These are phyloP conservation scores for Meyerozyma carpophila DNA, from an alignment of 1,139 yeast genomes.

Conservation along the genomic window DNA sequence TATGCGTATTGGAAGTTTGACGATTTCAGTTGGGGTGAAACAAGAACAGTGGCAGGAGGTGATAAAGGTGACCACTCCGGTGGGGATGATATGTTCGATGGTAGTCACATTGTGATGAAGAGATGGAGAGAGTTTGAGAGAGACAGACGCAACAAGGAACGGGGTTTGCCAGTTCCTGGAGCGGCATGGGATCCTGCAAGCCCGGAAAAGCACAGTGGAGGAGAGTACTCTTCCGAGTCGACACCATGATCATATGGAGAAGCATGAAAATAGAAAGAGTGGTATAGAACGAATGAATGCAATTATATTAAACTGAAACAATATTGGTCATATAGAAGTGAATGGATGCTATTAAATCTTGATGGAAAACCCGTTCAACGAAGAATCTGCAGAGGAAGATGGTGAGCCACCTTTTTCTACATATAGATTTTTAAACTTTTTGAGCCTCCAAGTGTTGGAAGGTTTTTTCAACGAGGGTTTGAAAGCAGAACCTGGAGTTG, in stretches of 20 bases:
- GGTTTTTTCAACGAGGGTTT: constrained; percentile 33
- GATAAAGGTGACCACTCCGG: constrained; percentile 57
- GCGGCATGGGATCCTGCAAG: constrained; percentile 49
- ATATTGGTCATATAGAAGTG: not conserved
- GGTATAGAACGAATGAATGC: too few species aligned
- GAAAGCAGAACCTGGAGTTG: constrained; percentile 38
- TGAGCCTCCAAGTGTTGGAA: constrained; percentile 32
- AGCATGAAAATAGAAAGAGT: too few species aligned
- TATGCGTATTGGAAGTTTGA: constrained; percentile 97
- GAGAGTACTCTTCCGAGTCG: constrained; percentile 25
- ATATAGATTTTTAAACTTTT: constrained; percentile 27
- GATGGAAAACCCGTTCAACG: not conserved
- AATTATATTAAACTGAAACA: not conserved
- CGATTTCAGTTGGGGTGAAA: constrained; percentile 98
- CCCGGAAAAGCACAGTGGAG: constrained; percentile 20
- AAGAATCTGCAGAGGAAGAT: constrained; percentile 8
- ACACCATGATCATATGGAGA: constrained; percentile 4
- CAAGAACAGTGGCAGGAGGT: constrained; percentile 79
- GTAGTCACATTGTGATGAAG: constrained; percentile 81
- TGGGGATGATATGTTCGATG: constrained; percentile 79
- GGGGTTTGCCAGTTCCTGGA: constrained; percentile 31
- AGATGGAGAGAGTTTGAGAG: constrained; percentile 93
- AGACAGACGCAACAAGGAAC: constrained; percentile 40
- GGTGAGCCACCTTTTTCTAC: constrained; percentile 12
- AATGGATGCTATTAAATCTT: not conserved